Evolutionary conservation across 179 eudicot species (phyloP).

Genomic region (Silene vulgaris): DNA sequence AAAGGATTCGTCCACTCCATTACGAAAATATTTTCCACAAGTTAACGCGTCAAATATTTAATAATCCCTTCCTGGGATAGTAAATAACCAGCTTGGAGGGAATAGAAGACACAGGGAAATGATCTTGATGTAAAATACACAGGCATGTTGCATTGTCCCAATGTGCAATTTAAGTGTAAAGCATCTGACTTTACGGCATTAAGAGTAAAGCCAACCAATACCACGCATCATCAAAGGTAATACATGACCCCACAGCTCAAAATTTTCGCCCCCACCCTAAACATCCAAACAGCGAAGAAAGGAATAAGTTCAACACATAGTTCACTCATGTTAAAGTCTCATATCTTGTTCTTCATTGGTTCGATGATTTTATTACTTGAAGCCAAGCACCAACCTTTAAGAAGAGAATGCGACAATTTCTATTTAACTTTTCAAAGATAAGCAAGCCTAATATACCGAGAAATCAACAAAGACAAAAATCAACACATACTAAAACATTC

Average conservation of each 20-base stretch:
- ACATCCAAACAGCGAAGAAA: constrained; percentile 11
- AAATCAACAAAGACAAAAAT: not conserved
- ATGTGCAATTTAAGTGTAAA: constrained; percentile 15
- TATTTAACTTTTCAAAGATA: not conserved
- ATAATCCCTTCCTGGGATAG: constrained; percentile 17
- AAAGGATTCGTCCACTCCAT: not conserved
- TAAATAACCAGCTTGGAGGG: constrained; percentile 14
- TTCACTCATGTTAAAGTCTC: not conserved
- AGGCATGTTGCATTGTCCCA: constrained; percentile 1
- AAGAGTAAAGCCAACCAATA: not conserved
- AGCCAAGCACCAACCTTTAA: not conserved
- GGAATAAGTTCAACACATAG: not conserved
- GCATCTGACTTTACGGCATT: not conserved
- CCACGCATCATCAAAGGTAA: not conserved
- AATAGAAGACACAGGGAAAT: not conserved
- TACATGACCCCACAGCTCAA: not conserved
- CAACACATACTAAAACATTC: not conserved
- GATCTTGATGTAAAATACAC: not conserved
- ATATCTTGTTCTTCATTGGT: not conserved
- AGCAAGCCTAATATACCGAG: not conserved
- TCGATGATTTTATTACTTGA: not conserved
- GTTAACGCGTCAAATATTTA: constrained; percentile 12
- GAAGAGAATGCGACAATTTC: not conserved
- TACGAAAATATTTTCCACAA: not conserved
- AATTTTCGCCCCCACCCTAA: constrained; percentile 4